A percentile compares a stretch with the other conserved stretches of the same genome.
Evolutionary conservation across 2,329 filamentous ascomycete genomes (phyloP).

Genomic region (Aureobasidium sp.): DNA sequence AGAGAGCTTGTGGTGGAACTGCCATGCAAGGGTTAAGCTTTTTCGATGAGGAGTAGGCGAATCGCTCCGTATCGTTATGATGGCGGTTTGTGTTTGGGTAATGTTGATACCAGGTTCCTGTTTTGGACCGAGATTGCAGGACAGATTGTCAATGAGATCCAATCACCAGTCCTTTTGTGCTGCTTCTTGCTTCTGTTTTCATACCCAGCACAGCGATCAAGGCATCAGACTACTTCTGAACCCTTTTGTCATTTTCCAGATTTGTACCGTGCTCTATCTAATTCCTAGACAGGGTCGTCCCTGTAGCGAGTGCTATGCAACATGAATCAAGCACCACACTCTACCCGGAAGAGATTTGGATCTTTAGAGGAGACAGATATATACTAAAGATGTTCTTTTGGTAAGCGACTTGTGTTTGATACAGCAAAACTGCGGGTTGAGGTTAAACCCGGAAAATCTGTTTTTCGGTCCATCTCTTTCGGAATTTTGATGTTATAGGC

Average conservation of each 20-base stretch:
- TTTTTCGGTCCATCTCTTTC: background rate
- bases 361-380: background rate
- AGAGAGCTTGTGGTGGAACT: constrained; percentile 65
- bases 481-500: too few relatives aligned
- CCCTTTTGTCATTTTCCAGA: background rate
- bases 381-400: background rate
- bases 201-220: background rate
- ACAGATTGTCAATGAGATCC: background rate
- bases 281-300: background rate
- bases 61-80: background rate
- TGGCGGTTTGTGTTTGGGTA: background rate
- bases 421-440: background rate
- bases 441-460: background rate
- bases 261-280: too few relatives aligned
- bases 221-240: background rate
- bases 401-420: background rate
- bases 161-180: background rate
- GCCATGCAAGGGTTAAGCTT: constrained; percentile 48
- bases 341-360: background rate
- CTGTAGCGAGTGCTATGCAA: background rate
- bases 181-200: background rate
- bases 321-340: background rate
- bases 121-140: too few relatives aligned
- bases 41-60: constrained; percentile 3
- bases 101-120: background rate